A percentile compares a stretch with the other conserved stretches of the same genome.
Conservation (phyloP, 1,284 basidiomycete species). For the Tylopilus sp. region DNA sequence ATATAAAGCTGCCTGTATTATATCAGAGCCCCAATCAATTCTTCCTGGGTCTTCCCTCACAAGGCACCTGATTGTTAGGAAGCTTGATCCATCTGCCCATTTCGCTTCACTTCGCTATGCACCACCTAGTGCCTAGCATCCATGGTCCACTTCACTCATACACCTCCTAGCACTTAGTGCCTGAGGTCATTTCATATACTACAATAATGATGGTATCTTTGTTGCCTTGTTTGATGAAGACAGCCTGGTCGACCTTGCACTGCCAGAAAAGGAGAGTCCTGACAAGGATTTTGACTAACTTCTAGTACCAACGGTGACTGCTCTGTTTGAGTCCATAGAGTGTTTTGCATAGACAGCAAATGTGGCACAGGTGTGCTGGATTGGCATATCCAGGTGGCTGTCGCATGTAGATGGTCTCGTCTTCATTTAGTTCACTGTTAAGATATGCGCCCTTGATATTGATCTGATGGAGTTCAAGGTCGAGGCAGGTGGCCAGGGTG, state of each 20-base stretch:
- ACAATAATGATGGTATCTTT: background rate
- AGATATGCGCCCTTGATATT: constrained; percentile 18
- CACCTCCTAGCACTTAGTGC: too few species aligned
- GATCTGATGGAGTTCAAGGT: background rate
- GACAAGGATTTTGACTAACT: background rate
- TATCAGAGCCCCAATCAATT: too few species aligned
- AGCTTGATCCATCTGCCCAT: too few species aligned
- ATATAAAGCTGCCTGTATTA: too few species aligned
- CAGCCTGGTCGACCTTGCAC: background rate
- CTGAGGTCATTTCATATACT: too few species aligned
- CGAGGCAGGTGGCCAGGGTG: constrained; percentile 6
- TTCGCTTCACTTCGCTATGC: too few species aligned
- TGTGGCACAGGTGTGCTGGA: background rate
- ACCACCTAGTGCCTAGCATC: too few species aligned
- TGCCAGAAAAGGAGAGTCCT: background rate
- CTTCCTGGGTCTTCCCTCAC: too few species aligned
- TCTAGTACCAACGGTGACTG: background rate
- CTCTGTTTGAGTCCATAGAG: constrained; percentile 3
- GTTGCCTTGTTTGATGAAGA: background rate
- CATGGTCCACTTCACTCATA: too few species aligned
- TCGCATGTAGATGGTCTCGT: background rate
- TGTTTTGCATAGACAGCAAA: background rate
- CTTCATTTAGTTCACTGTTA: background rate
- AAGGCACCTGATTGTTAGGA: too few species aligned
- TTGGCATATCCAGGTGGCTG: constrained; percentile 4